Percentiles rank a stretch among this genome's conserved stretches.
Conservation (phyloP, 768 basidiomycete species). For the Dendrothele bispora region DNA sequence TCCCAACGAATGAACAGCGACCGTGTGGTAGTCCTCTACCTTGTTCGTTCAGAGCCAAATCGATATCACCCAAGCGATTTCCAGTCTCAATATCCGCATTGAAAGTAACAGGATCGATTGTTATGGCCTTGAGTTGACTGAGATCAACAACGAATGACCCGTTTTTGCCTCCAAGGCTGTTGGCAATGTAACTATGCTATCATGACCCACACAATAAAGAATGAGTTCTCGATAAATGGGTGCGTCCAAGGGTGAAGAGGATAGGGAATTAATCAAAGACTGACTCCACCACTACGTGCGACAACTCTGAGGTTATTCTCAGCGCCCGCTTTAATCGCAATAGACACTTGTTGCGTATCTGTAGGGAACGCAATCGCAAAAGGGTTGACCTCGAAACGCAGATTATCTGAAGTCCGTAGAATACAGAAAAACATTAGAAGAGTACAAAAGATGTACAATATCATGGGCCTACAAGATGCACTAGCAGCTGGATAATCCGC, state of each 20-base stretch:
- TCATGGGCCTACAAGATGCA: constrained; percentile 19
- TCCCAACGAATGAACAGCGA: constrained; percentile 44
- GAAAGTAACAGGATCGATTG: constrained; percentile 25
- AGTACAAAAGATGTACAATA: background rate
- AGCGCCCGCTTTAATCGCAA: constrained; percentile 17
- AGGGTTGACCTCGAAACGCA: constrained; percentile 20
- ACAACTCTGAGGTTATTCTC: constrained; percentile 16
- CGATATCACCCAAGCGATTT: constrained; percentile 38
- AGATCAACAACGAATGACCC: constrained; percentile 43
- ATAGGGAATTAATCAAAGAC: background rate
- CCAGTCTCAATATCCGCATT: constrained; percentile 38
- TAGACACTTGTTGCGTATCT: constrained; percentile 16
- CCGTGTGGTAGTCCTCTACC: constrained; percentile 41
- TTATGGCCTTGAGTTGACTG: constrained; percentile 31
- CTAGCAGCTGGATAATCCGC: constrained; percentile 20
- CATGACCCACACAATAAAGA: background rate
- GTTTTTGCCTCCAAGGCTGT: constrained; percentile 40
- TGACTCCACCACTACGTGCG: constrained; percentile 24
- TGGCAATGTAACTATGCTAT: constrained; percentile 44
- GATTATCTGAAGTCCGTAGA: constrained; percentile 14
- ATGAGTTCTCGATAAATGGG: no score
- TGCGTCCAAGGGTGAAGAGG: background rate
- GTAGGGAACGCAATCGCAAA: constrained; percentile 20
- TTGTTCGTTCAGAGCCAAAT: constrained; percentile 31
- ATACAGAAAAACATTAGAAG: background rate